Evolutionary conservation across 2,329 filamentous ascomycete genomes (phyloP), one percentile per base, ranked within the genome.

Genomic region (Didymella lethalis): DNA sequence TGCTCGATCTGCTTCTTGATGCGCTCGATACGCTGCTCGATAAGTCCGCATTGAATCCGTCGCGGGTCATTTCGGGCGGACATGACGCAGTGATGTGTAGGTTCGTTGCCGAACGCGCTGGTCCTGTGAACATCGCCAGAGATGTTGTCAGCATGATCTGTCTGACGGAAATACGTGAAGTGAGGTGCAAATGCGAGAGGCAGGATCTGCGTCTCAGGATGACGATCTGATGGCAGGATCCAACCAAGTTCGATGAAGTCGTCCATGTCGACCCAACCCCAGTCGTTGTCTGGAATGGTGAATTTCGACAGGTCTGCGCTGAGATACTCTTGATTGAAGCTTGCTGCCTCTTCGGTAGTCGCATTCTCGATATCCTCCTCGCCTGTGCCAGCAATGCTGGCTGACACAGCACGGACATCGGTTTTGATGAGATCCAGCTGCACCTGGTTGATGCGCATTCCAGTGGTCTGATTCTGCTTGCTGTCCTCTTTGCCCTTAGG

Each of bases 181-280:
- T 95, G 87, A n/a, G 95, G 96, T 20, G 94, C 92, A 70, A 89
- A 98, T 0, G 91, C 93, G 8, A 99, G 84, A 0, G 96, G 96
- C 53, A 99, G 79, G 45, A 99, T 99, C 76, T 95, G 93, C 0
- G 94, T 98, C 66, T 96, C 90, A 0, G 94, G 93, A 65, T 97
- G 96, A 31, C 90, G 87, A 72, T 96, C 92, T 14, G 92, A 90
- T 0, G 94, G 94, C 25, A 97, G 79, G 53, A 97, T 93, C 94
- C 94, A 98, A 74, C 97, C 96, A 23, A 99, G 81, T 76, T 99
- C 95, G 29, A 99, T 93, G 77, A 99, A 99, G 75, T 99, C 95
- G 73, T 99, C 95, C 93, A 99, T 98, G 72, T 99, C 95, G 63
- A 99, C 93, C 95, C 95, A 99, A 54, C 90, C 93, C 66, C 93